A percentile compares a stretch with the other conserved stretches of the same genome.
These are phyloP conservation scores for Mycena metata DNA, from an alignment of 768 basidiomycete genomes.

Conservation along the genomic window DNA sequence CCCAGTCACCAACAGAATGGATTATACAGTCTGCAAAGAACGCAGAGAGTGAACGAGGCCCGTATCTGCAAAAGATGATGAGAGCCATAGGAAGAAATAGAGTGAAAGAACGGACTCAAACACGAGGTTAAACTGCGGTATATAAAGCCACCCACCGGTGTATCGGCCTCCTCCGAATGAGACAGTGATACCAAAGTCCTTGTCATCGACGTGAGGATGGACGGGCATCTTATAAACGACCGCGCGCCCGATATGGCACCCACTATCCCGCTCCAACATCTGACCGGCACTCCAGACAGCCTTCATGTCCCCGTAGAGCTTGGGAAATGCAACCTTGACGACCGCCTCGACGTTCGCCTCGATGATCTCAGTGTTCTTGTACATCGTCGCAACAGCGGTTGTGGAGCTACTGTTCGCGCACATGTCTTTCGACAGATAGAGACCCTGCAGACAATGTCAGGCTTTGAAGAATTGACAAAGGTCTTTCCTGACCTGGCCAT, in stretches of 20 bases:
- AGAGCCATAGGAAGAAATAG: not conserved
- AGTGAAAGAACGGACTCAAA: not conserved
- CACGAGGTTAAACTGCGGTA: not conserved
- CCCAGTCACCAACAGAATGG: slow-evolving; percentile 3
- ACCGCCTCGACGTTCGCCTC: not conserved
- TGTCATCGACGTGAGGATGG: not conserved
- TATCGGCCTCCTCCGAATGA: not conserved
- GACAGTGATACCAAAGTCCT: not conserved
- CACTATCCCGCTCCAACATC: not conserved
- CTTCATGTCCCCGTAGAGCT: not conserved
- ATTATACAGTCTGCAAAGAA: slow-evolving; percentile 1
- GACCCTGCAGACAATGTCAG: no score
- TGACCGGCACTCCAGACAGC: not conserved
- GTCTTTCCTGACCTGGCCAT: not conserved
- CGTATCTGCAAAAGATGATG: not conserved
- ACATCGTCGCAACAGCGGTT: not conserved
- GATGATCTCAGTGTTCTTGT: not conserved
- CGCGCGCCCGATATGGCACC: not conserved
- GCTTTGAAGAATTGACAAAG: not conserved
- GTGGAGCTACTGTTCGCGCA: not conserved
- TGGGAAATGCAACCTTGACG: not conserved
- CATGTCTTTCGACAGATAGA: not conserved
- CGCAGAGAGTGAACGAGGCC: not conserved
- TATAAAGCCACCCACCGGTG: not conserved
- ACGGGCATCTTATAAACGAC: not conserved